Evolutionary conservation across 169 alveolate species (phyloP).

Genomic region (Cryptosporidium sp.): DNA sequence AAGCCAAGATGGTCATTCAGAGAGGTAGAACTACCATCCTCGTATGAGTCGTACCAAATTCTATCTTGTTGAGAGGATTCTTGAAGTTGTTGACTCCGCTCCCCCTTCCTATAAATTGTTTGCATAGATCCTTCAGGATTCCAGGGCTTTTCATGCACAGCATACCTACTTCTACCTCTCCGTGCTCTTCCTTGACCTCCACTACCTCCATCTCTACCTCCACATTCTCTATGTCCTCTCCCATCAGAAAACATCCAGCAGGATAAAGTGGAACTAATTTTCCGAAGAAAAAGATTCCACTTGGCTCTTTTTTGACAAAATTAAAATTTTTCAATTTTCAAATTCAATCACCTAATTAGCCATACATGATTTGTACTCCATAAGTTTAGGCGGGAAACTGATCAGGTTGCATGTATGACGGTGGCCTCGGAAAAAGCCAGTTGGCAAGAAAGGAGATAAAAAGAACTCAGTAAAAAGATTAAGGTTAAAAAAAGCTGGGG

Average conservation of each 20-base stretch:
- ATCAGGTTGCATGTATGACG: not conserved
- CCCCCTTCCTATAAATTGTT: not conserved
- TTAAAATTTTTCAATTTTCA: too few species aligned
- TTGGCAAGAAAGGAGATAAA: not conserved
- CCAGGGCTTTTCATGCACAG: not conserved
- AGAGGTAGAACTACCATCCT: not conserved
- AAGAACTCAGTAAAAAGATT: too few species aligned
- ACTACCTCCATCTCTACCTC: not conserved
- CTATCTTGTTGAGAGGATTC: slow-evolving; percentile 7
- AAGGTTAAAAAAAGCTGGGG: not conserved
- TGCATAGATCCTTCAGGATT: not conserved
- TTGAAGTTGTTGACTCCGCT: not conserved
- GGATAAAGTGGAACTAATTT: not conserved
- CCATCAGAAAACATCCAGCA: not conserved
- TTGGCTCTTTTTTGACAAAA: too few species aligned
- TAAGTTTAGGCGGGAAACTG: not conserved
- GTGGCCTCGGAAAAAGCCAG: not conserved
- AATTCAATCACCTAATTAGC: too few species aligned
- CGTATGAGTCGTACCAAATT: slow-evolving; percentile 66
- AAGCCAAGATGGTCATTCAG: slow-evolving; percentile 27
- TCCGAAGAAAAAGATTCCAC: not conserved
- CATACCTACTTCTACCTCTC: not conserved
- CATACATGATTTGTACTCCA: not conserved
- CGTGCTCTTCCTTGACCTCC: not conserved
- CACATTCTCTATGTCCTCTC: not conserved